phyloP scores from a whole-genome alignment of 2,329 filamentous ascomycete genomes.

The Fusarium hainanense region DNA sequence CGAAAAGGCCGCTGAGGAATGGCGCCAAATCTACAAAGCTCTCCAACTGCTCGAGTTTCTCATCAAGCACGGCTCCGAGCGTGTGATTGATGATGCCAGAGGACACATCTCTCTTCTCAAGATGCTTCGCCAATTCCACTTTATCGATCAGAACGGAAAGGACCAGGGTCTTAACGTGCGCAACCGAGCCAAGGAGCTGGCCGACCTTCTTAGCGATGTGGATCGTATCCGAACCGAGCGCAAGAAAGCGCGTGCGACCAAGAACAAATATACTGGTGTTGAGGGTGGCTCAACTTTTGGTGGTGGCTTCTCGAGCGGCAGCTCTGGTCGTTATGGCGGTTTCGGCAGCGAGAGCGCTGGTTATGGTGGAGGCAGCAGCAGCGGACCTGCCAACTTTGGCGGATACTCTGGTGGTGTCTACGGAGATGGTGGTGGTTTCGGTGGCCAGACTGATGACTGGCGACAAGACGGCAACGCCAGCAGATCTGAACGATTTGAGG shows the following conservation, averaged over 20 bases:
- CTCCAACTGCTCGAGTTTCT: conserved; percentile 96
- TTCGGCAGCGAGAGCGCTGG: conserved; percentile 89
- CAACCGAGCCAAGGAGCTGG: conserved; percentile 94
- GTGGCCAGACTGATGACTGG: conserved; percentile 80
- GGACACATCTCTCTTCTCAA: conserved; percentile 95
- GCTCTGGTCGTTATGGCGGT: conserved; percentile 78
- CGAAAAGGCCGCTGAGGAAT: conserved; percentile 97
- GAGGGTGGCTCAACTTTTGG: conserved; percentile 80
- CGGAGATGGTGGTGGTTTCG: conserved; percentile 95
- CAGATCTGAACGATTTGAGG: conserved; percentile 84
- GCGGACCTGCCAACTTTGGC: conserved; percentile 57
- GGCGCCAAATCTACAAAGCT: conserved; percentile 99
- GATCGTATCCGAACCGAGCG: conserved; percentile 83
- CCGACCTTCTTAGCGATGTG: conserved; percentile 92
- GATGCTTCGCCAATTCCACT: conserved; percentile 99
- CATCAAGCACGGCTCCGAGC: conserved; percentile 97
- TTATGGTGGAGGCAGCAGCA: conserved; percentile 60
- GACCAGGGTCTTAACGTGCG: conserved; percentile 98
- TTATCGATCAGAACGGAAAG: conserved; percentile 94
- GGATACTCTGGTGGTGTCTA: conserved; percentile 81
- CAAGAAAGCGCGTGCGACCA: conserved; percentile 91
- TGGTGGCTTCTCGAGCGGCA: conserved; percentile 64
- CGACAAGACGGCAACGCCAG: conserved; percentile 63
- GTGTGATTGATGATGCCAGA: conserved; percentile 95
- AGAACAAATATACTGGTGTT: conserved; percentile 95